phyloP scores from a whole-genome alignment of 2,329 filamentous ascomycete species.

The Chlorencoelia australis region DNA sequence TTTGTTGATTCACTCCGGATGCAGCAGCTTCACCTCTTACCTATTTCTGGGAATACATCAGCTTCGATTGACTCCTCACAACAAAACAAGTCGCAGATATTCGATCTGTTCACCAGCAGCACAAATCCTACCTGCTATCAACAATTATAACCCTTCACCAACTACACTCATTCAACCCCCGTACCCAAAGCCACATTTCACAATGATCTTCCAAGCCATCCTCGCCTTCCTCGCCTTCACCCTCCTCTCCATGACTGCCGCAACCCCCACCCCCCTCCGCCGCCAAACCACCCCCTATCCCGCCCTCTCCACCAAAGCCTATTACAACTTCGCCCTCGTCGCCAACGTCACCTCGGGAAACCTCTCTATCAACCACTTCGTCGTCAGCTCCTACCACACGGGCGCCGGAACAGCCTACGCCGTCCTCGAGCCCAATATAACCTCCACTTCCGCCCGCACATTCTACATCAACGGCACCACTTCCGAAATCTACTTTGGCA shows the following conservation, averaged over 20 bases:
- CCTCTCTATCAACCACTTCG: slow-evolving; percentile 32
- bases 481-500: slow-evolving; percentile 24
- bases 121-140: too few species aligned
- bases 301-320: slow-evolving; percentile 5
- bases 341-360: slow-evolving; percentile 33
- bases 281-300: slow-evolving; percentile 10
- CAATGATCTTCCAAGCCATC: too few species aligned
- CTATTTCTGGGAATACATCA: too few species aligned
- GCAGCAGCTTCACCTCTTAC: too few species aligned
- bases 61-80: too few species aligned
- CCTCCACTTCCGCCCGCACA: slow-evolving; percentile 21
- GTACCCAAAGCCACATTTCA: too few species aligned
- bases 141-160: too few species aligned
- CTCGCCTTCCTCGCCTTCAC: too few species aligned
- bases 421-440: slow-evolving; percentile 24
- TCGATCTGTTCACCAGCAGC: too few species aligned
- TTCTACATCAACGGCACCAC: slow-evolving; percentile 43
- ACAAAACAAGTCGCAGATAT: too few species aligned
- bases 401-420: slow-evolving; percentile 34
- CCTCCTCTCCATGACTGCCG: slow-evolving; percentile 8
- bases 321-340: slow-evolving; percentile 34
- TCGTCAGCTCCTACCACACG: slow-evolving; percentile 33
- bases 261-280: slow-evolving; percentile 11
- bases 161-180: too few species aligned
- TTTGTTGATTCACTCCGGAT: too few species aligned